Evolutionary conservation across 805 yeast species (phyloP).

Genomic region (Metschnikowia baotianmanensis): DNA sequence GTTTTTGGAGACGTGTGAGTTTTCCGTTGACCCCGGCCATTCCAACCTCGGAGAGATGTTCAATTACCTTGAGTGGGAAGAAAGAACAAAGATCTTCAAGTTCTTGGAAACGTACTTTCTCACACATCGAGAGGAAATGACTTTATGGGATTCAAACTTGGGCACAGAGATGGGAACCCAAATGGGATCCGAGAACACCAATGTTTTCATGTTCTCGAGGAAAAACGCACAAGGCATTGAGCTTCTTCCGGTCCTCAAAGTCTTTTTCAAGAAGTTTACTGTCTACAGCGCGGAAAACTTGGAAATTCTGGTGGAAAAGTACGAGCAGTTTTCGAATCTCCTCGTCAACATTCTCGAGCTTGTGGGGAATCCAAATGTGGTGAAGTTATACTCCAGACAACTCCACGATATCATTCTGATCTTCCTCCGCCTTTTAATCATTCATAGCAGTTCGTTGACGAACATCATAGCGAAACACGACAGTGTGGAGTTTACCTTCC

Average conservation of each 20-base stretch:
- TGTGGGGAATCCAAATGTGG: slow-evolving; percentile 11
- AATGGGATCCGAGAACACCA: too few relatives aligned
- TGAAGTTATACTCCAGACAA: slow-evolving; percentile 4
- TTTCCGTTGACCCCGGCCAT: slow-evolving; percentile 28
- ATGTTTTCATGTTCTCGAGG: neutral
- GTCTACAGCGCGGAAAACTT: slow-evolving; percentile 28
- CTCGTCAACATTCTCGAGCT: slow-evolving; percentile 22
- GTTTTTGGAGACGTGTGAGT: slow-evolving; percentile 19
- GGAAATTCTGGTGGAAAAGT: slow-evolving; percentile 21
- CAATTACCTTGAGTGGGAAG: slow-evolving; percentile 30
- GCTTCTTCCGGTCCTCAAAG: slow-evolving; percentile 39
- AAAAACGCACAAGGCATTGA: slow-evolving; percentile 14
- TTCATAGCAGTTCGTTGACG: slow-evolving; percentile 53
- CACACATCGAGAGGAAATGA: slow-evolving; percentile 14
- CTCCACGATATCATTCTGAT: slow-evolving; percentile 41
- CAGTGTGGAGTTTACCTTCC: slow-evolving; percentile 44
- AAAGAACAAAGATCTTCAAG: slow-evolving; percentile 25
- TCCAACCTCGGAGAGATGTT: slow-evolving; percentile 43
- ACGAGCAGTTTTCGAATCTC: slow-evolving; percentile 23
- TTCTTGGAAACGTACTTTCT: slow-evolving; percentile 31
- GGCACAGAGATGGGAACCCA: neutral
- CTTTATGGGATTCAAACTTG: neutral
- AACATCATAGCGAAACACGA: slow-evolving; percentile 39
- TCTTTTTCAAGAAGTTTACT: slow-evolving; percentile 48
- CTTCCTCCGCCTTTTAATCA: slow-evolving; percentile 53